Conservation (phyloP, 192 early-diverging fungal species). For the Dispira simplex region DNA sequence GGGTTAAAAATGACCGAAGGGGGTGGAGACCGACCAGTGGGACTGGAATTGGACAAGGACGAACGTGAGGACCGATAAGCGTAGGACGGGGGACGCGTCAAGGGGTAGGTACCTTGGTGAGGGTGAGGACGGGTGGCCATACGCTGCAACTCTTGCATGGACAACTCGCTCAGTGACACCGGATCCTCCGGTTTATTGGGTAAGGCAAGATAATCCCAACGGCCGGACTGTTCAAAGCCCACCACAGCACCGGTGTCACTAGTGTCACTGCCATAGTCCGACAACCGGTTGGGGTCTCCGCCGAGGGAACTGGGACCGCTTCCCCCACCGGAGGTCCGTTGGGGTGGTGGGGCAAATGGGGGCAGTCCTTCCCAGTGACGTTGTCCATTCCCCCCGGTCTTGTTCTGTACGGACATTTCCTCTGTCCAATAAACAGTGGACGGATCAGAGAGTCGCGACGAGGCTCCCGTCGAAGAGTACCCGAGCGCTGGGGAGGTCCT, state of each 20-base stretch:
- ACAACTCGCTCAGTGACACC: slow-evolving; percentile 6
- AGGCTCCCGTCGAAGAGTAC: background rate
- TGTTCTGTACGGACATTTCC: background rate
- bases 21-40: slow-evolving; percentile 1
- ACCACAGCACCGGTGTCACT: slow-evolving; percentile 10
- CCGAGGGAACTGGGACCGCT: background rate
- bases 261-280: background rate
- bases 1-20: background rate
- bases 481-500: background rate
- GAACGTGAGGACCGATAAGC: slow-evolving; percentile 2
- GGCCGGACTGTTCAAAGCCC: slow-evolving; percentile 2
- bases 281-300: background rate
- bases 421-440: background rate
- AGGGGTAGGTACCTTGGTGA: background rate
- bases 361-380: background rate
- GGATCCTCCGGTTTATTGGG: background rate
- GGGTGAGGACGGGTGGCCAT: background rate
- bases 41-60: background rate
- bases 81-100: background rate
- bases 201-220: background rate
- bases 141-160: slow-evolving; percentile 9
- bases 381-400: background rate
- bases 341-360: background rate
- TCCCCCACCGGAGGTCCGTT: too few species aligned
- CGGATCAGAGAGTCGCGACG: background rate